These are phyloP conservation scores for Arthrobotrys iridis DNA, from an alignment of 2,329 filamentous ascomycete species.

Conservation along the genomic window DNA sequence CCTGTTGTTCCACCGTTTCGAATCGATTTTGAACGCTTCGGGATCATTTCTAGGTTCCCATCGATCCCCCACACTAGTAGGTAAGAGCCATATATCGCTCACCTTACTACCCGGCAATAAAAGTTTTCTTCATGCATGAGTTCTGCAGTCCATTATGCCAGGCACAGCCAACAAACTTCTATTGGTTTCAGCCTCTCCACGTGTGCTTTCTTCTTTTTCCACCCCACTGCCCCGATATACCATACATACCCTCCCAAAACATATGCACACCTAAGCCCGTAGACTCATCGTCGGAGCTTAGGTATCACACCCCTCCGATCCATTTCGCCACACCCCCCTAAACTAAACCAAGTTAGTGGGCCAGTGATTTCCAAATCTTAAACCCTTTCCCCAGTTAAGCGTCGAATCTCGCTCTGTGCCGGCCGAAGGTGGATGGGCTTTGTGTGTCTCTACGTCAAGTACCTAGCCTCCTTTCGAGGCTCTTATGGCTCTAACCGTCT, in stretches of 20 bases:
- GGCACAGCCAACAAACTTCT: conserved; percentile 19
- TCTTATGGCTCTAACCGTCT: background rate
- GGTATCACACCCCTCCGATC: background rate
- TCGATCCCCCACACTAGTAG: conserved; percentile 27
- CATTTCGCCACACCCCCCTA: conserved; percentile 9
- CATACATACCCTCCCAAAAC: background rate
- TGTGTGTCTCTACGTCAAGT: background rate
- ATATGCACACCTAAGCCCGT: conserved; percentile 13
- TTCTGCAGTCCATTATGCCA: conserved; percentile 10
- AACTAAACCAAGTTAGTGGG: background rate
- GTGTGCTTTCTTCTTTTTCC: conserved; percentile 3
- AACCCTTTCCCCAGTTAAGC: conserved; percentile 1
- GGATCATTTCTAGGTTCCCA: background rate
- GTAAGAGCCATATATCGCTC: conserved; percentile 26
- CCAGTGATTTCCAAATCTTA: conserved; percentile 27
- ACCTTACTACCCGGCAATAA: conserved; percentile 22
- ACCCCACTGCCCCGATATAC: background rate
- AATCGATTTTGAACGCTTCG: conserved; percentile 15
- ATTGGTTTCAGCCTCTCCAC: conserved; percentile 40
- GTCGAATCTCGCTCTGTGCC: conserved; percentile 33
- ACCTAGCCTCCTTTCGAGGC: conserved; percentile 30
- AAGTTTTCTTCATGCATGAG: background rate
- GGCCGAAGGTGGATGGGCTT: conserved; percentile 21
- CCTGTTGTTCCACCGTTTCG: background rate
- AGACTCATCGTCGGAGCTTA: background rate